Percentiles rank a stretch among this genome's conserved stretches.
These are phyloP conservation scores for Aquilaria sinensis DNA, from an alignment of 345 rosid species.

Conservation along the genomic window DNA sequence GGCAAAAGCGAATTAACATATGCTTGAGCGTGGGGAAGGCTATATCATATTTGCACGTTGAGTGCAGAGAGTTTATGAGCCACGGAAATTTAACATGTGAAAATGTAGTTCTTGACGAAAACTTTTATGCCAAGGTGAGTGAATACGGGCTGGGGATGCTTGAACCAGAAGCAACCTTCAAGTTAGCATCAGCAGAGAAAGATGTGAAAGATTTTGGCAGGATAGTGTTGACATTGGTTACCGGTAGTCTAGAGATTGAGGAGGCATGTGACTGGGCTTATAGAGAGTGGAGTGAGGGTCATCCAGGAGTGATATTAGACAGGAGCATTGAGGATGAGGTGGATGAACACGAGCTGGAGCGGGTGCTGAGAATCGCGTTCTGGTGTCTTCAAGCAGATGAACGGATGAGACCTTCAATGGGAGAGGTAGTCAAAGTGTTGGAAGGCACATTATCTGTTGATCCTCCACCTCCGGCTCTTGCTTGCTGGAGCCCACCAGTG, in stretches of 20 bases:
- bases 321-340: slow-evolving; percentile 30
- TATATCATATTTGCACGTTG: slow-evolving; percentile 55
- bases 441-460: slow-evolving; percentile 69
- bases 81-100: slow-evolving; percentile 67
- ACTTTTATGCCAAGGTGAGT: slow-evolving; percentile 48
- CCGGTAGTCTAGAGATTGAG: slow-evolving; percentile 31
- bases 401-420: slow-evolving; percentile 66
- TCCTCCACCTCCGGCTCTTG: slow-evolving; percentile 57
- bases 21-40: slow-evolving; percentile 58
- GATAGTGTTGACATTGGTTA: slow-evolving; percentile 36
- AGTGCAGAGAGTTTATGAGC: slow-evolving; percentile 61
- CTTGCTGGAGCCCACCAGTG: slow-evolving; percentile 21
- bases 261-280: slow-evolving; percentile 38
- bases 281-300: slow-evolving; percentile 45
- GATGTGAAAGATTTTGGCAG: slow-evolving; percentile 69
- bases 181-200: slow-evolving; percentile 37
- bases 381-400: slow-evolving; percentile 71
- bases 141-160: slow-evolving; percentile 44
- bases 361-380: slow-evolving; percentile 51
- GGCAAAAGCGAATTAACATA: slow-evolving; percentile 53
- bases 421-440: slow-evolving; percentile 64
- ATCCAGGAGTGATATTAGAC: slow-evolving; percentile 35
- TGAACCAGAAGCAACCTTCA: slow-evolving; percentile 9
- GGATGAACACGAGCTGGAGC: slow-evolving; percentile 45
- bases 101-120: slow-evolving; percentile 51